phyloP scores from a whole-genome alignment of 2,329 filamentous ascomycete genomes.

The Fusarium acutatum region DNA sequence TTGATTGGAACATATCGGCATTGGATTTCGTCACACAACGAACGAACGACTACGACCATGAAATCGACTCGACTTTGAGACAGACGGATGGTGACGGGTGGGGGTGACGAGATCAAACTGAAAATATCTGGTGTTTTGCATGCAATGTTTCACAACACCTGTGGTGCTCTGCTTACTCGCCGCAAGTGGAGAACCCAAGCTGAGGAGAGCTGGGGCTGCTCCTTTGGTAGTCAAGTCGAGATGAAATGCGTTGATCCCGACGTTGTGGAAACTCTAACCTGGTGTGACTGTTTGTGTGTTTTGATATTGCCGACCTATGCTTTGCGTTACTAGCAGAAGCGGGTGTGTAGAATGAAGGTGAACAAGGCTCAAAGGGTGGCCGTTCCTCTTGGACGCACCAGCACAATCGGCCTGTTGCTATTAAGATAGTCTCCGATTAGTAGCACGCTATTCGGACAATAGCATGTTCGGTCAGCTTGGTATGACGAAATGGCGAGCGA shows the following conservation, averaged over 20 bases:
- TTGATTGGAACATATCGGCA: conserved; percentile 42
- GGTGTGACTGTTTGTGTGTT: conserved; percentile 43
- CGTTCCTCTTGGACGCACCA: not conserved
- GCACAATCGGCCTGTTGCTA: not conserved
- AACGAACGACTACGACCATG: conserved; percentile 38
- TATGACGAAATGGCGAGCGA: not conserved
- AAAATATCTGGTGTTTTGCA: conserved; percentile 39
- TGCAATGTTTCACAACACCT: conserved; percentile 26
- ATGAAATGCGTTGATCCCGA: conserved; percentile 49
- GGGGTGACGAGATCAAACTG: conserved; percentile 38
- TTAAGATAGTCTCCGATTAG: not conserved
- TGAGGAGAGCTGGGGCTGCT: conserved; percentile 41
- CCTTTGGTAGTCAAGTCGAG: conserved; percentile 51
- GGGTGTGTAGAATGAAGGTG: conserved; percentile 23
- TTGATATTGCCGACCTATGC: conserved; percentile 30
- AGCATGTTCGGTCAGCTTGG: not conserved
- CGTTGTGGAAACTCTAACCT: conserved; percentile 38
- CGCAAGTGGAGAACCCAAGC: conserved; percentile 31
- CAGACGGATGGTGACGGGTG: conserved; percentile 43
- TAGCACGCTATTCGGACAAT: not conserved
- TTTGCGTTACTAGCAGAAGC: conserved; percentile 2
- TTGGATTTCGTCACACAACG: conserved; percentile 45
- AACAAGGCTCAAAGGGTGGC: not conserved
- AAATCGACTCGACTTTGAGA: conserved; percentile 38
- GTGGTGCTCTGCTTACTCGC: conserved; percentile 6